phyloP scores from a whole-genome alignment of 352 stramenopile species.

The Phytophthora fragariae region DNA sequence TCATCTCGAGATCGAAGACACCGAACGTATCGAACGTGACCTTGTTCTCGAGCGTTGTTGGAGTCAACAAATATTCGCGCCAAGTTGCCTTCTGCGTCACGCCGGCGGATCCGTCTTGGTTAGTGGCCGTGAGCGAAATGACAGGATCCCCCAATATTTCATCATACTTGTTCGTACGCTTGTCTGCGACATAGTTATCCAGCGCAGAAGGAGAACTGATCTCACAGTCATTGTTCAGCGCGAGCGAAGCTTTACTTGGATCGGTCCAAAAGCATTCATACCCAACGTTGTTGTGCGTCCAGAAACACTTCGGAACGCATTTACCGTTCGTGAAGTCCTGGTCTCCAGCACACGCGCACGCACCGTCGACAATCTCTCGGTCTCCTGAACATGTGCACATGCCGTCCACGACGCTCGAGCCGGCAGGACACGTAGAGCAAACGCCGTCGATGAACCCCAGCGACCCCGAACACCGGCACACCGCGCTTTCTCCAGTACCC shows the following conservation, averaged over 20 bases:
- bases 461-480: too few relatives aligned
- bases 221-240: constrained; percentile 12
- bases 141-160: not conserved
- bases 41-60: constrained; percentile 21
- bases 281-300: constrained; percentile 16
- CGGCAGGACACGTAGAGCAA: not conserved
- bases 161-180: constrained; percentile 24
- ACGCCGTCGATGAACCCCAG: not conserved
- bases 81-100: constrained; percentile 15
- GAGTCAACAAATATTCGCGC: constrained; percentile 9
- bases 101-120: not conserved
- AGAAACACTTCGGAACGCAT: constrained; percentile 18
- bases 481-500: too few relatives aligned
- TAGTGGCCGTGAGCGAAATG: constrained; percentile 25
- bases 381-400: not conserved
- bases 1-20: constrained; percentile 36
- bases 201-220: constrained; percentile 11
- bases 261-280: constrained; percentile 6
- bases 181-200: constrained; percentile 39
- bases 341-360: not conserved
- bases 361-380: not conserved
- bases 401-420: not conserved
- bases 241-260: not conserved
- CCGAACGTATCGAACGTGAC: constrained; percentile 36
- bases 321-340: not conserved